These are phyloP conservation scores for Puya raimondii DNA, from an alignment of 176 grass and related monocot genomes.

Conservation along the genomic window DNA sequence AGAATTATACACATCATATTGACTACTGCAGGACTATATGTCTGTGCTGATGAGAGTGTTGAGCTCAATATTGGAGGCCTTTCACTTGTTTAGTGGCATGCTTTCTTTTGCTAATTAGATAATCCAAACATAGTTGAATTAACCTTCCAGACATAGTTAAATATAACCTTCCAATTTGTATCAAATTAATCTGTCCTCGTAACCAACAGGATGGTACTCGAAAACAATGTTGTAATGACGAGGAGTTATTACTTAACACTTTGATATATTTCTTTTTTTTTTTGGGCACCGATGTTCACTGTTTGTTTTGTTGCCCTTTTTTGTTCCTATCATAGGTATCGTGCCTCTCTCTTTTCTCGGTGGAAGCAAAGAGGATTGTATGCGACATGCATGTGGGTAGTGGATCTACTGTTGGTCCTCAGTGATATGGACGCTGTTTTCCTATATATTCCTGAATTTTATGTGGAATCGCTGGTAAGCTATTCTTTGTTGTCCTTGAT, in stretches of 20 bases:
- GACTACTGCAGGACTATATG: too few relatives aligned
- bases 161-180: too few relatives aligned
- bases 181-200: too few relatives aligned
- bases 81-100: too few relatives aligned
- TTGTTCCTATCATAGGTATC: constrained; percentile 41
- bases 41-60: too few relatives aligned
- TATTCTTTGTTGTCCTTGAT: constrained; percentile 9
- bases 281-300: not conserved
- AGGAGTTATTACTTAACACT: not conserved
- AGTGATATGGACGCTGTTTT: constrained; percentile 47
- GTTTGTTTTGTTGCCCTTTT: not conserved
- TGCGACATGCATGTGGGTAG: constrained; percentile 86
- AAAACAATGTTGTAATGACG: not conserved
- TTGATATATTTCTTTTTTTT: not conserved
- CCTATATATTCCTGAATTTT: constrained; percentile 64
- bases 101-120: too few relatives aligned
- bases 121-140: too few relatives aligned
- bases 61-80: too few relatives aligned
- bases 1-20: too few relatives aligned
- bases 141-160: too few relatives aligned
- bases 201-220: too few relatives aligned
- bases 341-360: constrained; percentile 65
- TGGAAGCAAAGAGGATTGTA: constrained; percentile 97
- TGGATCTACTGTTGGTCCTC: constrained; percentile 75
- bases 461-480: constrained; percentile 76